Percentiles rank a stretch among this genome's conserved stretches.
These are phyloP conservation scores for Pichia sp. DNA, from an alignment of 1,139 yeast species.

Conservation along the genomic window DNA sequence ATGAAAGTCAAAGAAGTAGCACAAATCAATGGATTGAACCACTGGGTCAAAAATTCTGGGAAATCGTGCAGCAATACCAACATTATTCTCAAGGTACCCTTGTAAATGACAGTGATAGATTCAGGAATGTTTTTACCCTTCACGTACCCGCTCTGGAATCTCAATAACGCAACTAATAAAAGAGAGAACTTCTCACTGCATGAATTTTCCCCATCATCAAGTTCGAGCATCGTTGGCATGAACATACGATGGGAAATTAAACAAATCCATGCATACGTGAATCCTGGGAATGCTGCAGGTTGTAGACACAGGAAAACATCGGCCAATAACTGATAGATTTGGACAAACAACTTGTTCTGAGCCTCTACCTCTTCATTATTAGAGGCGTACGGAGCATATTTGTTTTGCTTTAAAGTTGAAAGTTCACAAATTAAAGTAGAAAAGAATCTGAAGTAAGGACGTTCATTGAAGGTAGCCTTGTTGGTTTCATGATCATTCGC, in stretches of 20 bases:
- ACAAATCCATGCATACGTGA: constrained; percentile 93
- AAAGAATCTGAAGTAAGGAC: constrained; percentile 86
- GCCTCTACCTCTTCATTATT: constrained; percentile 33
- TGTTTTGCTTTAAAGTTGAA: constrained; percentile 38
- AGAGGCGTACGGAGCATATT: constrained; percentile 28
- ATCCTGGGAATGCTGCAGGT: constrained; percentile 89
- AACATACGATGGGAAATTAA: constrained; percentile 86
- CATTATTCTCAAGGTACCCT: constrained; percentile 79
- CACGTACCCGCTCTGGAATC: constrained; percentile 52
- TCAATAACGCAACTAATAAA: constrained; percentile 62
- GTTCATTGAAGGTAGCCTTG: constrained; percentile 65
- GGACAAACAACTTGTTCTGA: constrained; percentile 38
- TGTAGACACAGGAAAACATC: constrained; percentile 71
- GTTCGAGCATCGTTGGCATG: constrained; percentile 68
- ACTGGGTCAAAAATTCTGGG: constrained; percentile 80
- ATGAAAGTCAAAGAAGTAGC: constrained; percentile 71
- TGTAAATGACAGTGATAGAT: constrained; percentile 69
- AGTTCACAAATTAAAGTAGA: constrained; percentile 76
- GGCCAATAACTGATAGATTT: constrained; percentile 59
- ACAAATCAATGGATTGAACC: constrained; percentile 70
- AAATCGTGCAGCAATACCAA: constrained; percentile 78
- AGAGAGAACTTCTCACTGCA: constrained; percentile 54
- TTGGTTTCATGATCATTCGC: constrained; percentile 70
- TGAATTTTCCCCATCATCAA: constrained; percentile 45
- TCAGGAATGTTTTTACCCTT: constrained; percentile 33